phyloP scores from a whole-genome alignment of 805 yeast genomes.

The Teunomyces stri region DNA sequence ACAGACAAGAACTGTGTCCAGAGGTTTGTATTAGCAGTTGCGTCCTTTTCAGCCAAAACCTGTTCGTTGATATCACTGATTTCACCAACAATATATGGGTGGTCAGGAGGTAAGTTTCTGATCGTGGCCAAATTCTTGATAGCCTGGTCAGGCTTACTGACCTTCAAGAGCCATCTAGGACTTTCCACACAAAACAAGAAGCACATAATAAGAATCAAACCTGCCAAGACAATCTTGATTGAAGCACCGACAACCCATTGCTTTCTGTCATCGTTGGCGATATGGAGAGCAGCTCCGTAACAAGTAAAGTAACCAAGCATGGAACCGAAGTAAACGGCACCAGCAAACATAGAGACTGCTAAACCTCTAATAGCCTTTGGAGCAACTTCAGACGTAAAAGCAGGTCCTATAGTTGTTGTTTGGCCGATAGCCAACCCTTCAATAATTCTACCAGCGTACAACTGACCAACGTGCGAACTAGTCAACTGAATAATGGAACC shows the following conservation, averaged over 20 bases:
- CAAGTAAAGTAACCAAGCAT: constrained; percentile 26
- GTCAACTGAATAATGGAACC: constrained; percentile 20
- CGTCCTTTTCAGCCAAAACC: constrained; percentile 19
- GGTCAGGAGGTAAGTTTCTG: constrained; percentile 20
- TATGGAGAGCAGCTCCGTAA: constrained; percentile 48
- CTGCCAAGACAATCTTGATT: constrained; percentile 19
- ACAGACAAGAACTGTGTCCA: constrained; percentile 14
- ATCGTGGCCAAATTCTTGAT: constrained; percentile 16
- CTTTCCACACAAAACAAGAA: constrained; percentile 19
- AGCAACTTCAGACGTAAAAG: constrained; percentile 21
- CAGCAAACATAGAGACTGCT: constrained; percentile 22
- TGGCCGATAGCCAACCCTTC: constrained; percentile 26
- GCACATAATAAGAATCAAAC: constrained; percentile 18
- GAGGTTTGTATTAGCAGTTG: constrained; percentile 12
- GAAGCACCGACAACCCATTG: constrained; percentile 23
- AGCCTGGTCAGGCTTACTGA: constrained; percentile 16
- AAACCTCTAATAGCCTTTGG: constrained; percentile 23
- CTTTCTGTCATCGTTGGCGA: constrained; percentile 10
- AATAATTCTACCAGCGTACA: constrained; percentile 23
- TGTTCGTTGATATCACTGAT: constrained; percentile 22
- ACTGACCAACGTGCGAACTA: constrained; percentile 18
- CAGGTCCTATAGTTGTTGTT: constrained; percentile 25
- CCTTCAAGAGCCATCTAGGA: constrained; percentile 24
- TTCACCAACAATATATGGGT: constrained; percentile 23
- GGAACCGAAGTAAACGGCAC: constrained; percentile 24